These are phyloP conservation scores for Diaporthe capsici DNA, from an alignment of 2,329 filamentous ascomycete genomes.

Conservation along the genomic window DNA sequence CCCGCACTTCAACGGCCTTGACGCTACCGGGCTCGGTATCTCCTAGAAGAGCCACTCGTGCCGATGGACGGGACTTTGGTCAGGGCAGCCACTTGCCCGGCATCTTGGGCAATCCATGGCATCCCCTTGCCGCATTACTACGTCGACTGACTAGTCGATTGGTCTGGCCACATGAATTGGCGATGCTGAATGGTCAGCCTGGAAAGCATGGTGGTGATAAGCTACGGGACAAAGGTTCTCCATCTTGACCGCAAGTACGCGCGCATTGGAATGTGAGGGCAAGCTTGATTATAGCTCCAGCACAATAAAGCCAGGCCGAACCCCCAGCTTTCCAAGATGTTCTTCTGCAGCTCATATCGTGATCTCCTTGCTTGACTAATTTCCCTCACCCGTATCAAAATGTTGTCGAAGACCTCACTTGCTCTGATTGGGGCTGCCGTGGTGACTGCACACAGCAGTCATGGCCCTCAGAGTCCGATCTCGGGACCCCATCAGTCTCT, in stretches of 20 bases:
- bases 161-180: conserved; percentile 31
- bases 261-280: background rate
- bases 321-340: background rate
- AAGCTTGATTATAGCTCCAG: conserved; percentile 11
- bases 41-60: conserved; percentile 27
- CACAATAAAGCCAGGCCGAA: conserved; percentile 30
- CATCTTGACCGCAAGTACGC: conserved; percentile 15
- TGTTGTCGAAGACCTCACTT: conserved; percentile 51
- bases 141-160: conserved; percentile 37
- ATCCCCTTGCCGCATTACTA: conserved; percentile 29
- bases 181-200: conserved; percentile 35
- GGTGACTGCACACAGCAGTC: conserved; percentile 71
- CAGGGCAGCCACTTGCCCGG: conserved; percentile 17
- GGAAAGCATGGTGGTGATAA: conserved; percentile 36
- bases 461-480: conserved; percentile 71
- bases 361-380: background rate
- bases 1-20: conserved; percentile 21
- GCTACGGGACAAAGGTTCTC: conserved; percentile 26
- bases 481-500: conserved; percentile 79
- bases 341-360: conserved; percentile 3
- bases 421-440: conserved; percentile 61
- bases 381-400: conserved; percentile 40
- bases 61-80: conserved; percentile 20
- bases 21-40: conserved; percentile 18
- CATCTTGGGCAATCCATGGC: conserved; percentile 12